These are phyloP conservation scores for Aspergillus sp. DNA, from an alignment of 2,329 filamentous ascomycete genomes.

Conservation along the genomic window DNA sequence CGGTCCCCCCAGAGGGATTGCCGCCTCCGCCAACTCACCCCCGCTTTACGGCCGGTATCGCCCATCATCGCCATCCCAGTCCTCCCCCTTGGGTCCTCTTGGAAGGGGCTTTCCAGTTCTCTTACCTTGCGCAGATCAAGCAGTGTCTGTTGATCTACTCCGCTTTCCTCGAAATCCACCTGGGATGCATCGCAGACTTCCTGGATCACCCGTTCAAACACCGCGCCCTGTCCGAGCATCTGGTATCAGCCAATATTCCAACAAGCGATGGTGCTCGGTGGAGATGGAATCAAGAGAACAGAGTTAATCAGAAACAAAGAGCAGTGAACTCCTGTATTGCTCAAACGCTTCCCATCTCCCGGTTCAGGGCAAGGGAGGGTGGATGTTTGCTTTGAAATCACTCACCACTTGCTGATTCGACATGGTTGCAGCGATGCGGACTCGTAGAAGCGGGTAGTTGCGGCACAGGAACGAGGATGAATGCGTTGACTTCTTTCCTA, in stretches of 20 bases:
- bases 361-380: slow-evolving; percentile 10
- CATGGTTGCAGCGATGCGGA: slow-evolving; percentile 32
- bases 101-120: slow-evolving; percentile 16
- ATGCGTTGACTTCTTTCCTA: slow-evolving; percentile 3
- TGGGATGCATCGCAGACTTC: slow-evolving; percentile 88
- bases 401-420: slow-evolving; percentile 51
- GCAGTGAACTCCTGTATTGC: slow-evolving; percentile 16
- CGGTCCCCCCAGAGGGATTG: slow-evolving; percentile 34
- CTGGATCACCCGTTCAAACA: slow-evolving; percentile 90
- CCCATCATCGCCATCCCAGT: slow-evolving; percentile 8
- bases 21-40: slow-evolving; percentile 35
- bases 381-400: slow-evolving; percentile 23
- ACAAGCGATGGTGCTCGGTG: background rate
- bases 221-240: slow-evolving; percentile 57
- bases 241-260: slow-evolving; percentile 27
- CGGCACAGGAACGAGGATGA: background rate
- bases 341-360: slow-evolving; percentile 5
- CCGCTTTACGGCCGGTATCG: slow-evolving; percentile 24
- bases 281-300: background rate
- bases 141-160: slow-evolving; percentile 82
- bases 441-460: slow-evolving; percentile 9
- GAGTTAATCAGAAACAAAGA: slow-evolving; percentile 5
- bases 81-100: background rate
- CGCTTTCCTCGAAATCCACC: slow-evolving; percentile 95
- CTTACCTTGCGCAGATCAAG: slow-evolving; percentile 86